Evolutionary conservation across 257 asterid genomes (phyloP).

Genomic region (Dorcoceras hygrometricum): DNA sequence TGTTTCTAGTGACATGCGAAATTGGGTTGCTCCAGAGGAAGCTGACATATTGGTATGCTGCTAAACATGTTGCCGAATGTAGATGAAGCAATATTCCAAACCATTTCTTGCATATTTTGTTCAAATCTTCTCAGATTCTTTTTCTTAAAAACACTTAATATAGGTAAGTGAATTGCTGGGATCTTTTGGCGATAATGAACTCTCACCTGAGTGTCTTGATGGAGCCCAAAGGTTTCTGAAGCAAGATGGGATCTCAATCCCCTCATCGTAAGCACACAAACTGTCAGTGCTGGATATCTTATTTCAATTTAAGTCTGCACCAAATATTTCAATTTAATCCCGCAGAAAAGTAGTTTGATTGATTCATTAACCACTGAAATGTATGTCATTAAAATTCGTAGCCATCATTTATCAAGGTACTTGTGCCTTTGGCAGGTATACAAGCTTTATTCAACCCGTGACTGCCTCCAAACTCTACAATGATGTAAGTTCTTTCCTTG

Average conservation of each 20-base stretch:
- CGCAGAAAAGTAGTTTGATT: too few species aligned
- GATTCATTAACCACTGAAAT: constrained; percentile 5
- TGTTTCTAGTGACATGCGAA: constrained; percentile 90
- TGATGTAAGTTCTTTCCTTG: constrained; percentile 54
- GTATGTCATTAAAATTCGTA: not conserved
- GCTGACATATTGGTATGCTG: constrained; percentile 88
- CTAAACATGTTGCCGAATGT: constrained; percentile 4
- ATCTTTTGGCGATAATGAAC: constrained; percentile 98
- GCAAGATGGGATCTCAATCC: constrained; percentile 91
- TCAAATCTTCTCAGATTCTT: constrained; percentile 10
- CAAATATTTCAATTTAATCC: not conserved
- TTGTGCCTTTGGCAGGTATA: constrained; percentile 61
- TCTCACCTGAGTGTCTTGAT: constrained; percentile 98
- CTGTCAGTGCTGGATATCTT: not conserved
- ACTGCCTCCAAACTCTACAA: constrained; percentile 90
- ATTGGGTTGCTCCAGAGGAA: constrained; percentile 92
- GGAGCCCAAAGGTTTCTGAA: constrained; percentile 96
- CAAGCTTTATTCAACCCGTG: constrained; percentile 94
- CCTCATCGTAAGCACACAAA: constrained; percentile 61
- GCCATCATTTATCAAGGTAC: constrained; percentile 4
- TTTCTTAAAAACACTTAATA: constrained; percentile 23
- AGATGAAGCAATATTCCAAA: not conserved
- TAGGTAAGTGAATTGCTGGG: constrained; percentile 98
- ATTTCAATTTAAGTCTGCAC: not conserved
- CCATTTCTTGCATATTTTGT: constrained; percentile 5